Conservation (phyloP, 2,329 filamentous ascomycete genomes). For the Ceratocystis lukuohia region DNA sequence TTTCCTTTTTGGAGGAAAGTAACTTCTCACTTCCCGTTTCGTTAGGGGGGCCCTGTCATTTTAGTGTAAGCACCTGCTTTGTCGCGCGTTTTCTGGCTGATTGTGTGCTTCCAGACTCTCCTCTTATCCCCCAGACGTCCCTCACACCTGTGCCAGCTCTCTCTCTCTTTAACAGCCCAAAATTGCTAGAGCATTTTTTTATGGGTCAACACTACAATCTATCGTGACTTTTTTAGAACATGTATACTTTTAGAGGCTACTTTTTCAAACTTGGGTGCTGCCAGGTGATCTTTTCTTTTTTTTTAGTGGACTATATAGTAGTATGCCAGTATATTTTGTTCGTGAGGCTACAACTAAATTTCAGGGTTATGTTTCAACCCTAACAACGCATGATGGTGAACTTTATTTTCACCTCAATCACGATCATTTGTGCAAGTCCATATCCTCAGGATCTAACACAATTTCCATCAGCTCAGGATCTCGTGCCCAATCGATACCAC, state of each 20-base stretch:
- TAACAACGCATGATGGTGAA: neutral
- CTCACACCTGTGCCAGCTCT: constrained; percentile 20
- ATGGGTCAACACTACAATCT: neutral
- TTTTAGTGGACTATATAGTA: too few species aligned
- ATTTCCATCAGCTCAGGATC: constrained; percentile 54
- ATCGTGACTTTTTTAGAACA: neutral
- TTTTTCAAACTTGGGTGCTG: neutral
- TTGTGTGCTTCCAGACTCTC: constrained; percentile 12
- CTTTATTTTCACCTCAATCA: neutral
- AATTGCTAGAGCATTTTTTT: neutral
- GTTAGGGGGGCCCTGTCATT: constrained; percentile 3
- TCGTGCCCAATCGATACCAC: constrained; percentile 67
- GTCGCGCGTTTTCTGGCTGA: constrained; percentile 17
- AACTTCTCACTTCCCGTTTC: constrained; percentile 5
- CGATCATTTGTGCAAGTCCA: neutral
- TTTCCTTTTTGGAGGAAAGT: neutral
- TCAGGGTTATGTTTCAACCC: neutral
- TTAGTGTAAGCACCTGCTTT: constrained; percentile 15
- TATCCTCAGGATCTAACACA: constrained; percentile 52
- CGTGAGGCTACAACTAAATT: too few species aligned
- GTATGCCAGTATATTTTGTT: too few species aligned
- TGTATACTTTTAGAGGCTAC: neutral
- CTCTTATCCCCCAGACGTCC: constrained; percentile 20
- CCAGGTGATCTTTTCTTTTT: too few species aligned
- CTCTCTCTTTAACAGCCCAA: constrained; percentile 13